A percentile compares a stretch with the other conserved stretches of the same genome.
phyloP scores from a whole-genome alignment of 1,284 basidiomycete species.

The Ustilago shanxiensis region DNA sequence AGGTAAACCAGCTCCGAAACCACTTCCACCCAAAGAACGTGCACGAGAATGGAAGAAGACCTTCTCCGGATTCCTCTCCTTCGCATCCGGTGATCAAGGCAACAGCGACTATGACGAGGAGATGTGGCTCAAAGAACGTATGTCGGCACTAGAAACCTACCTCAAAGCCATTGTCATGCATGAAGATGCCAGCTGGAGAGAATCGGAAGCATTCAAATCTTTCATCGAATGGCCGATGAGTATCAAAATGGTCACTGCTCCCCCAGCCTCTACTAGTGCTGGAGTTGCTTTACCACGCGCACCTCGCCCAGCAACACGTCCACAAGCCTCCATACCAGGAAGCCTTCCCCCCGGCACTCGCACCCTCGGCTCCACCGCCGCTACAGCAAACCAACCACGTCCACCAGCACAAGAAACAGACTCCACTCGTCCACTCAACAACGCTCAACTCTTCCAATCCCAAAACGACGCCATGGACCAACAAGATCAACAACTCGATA shows the following conservation, averaged over 20 bases:
- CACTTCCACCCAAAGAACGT: conserved; percentile 84
- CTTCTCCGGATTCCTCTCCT: conserved; percentile 56
- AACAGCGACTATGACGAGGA: conserved; percentile 30
- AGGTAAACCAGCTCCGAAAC: conserved; percentile 76
- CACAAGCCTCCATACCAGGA: conserved; percentile 24
- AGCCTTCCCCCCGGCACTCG: conserved; percentile 21
- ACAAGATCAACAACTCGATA: conserved; percentile 85
- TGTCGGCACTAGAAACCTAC: conserved; percentile 83
- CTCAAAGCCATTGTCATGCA: conserved; percentile 84
- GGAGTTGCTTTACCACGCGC: conserved; percentile 3
- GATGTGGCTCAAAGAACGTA: conserved; percentile 79
- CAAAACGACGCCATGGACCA: conserved; percentile 84
- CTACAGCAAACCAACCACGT: conserved; percentile 21
- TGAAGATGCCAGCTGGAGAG: conserved; percentile 85
- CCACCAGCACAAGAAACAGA: conserved; percentile 81
- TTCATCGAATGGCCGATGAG: conserved; percentile 83
- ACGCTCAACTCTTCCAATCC: conserved; percentile 81
- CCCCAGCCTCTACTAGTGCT: background rate
- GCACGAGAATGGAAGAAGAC: conserved; percentile 71
- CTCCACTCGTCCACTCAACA: conserved; percentile 86
- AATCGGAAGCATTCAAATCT: conserved; percentile 81
- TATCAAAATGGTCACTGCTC: conserved; percentile 33
- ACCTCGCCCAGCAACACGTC: background rate
- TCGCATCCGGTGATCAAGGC: conserved; percentile 29
- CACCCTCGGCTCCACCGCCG: conserved; percentile 18